Evolutionary conservation across 2,329 filamentous ascomycete species (phyloP).

Genomic region (Apiospora marii): DNA sequence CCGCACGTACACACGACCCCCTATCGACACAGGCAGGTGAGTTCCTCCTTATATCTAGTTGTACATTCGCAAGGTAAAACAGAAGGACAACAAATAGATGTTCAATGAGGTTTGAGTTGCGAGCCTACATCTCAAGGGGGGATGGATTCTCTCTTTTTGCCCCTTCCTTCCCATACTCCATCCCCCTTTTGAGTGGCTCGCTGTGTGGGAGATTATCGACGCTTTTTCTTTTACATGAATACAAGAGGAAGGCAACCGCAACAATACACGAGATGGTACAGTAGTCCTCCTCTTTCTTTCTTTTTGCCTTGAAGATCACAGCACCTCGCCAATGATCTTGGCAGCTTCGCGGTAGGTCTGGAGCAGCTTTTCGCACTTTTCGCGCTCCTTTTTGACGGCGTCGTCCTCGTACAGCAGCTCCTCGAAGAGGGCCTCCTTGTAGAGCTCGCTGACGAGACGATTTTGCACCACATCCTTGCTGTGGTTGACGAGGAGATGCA

Average conservation of each 20-base stretch:
- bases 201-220: constrained; percentile 12
- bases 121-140: constrained; percentile 7
- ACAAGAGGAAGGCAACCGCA: constrained; percentile 17
- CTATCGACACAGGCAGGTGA: constrained; percentile 4
- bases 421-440: constrained; percentile 89
- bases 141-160: background rate
- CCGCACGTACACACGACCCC: background rate
- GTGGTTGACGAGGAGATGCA: constrained; percentile 98
- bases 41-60: constrained; percentile 11
- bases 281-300: background rate
- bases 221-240: constrained; percentile 24
- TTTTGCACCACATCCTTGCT: constrained; percentile 99
- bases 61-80: constrained; percentile 11
- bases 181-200: constrained; percentile 1
- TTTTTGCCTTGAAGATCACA: constrained; percentile 57
- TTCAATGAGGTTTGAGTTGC: constrained; percentile 3
- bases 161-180: constrained; percentile 4
- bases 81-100: constrained; percentile 10
- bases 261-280: constrained; percentile 24
- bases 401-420: constrained; percentile 98
- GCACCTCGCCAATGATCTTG: constrained; percentile 96
- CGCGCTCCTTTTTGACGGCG: constrained; percentile 93
- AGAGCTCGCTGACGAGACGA: constrained; percentile 91
- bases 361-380: constrained; percentile 97
- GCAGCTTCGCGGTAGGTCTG: constrained; percentile 96